These are phyloP conservation scores for Pisolithus orientalis DNA, from an alignment of 768 basidiomycete species.

Conservation along the genomic window DNA sequence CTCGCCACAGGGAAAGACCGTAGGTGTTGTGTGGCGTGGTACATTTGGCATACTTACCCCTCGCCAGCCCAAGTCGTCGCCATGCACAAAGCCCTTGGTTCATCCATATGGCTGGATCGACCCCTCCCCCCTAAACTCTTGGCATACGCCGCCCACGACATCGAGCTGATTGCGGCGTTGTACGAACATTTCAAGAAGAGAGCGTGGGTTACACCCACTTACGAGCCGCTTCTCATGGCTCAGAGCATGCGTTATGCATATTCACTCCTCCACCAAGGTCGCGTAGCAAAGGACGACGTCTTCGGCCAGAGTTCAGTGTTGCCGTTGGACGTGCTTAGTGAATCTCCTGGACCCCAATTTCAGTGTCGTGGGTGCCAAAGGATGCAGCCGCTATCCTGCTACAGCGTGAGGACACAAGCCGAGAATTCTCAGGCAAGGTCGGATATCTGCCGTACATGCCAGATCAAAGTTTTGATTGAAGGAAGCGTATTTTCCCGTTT, in stretches of 20 bases:
- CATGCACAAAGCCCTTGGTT: conserved; percentile 29
- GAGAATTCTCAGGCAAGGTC: conserved; percentile 17
- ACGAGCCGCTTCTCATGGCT: conserved; percentile 10
- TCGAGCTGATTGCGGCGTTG: conserved; percentile 32
- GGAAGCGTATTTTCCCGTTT: conserved; percentile 11
- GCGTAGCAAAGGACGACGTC: conserved; percentile 17
- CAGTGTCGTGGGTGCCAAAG: conserved; percentile 21
- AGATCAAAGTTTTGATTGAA: conserved; percentile 28
- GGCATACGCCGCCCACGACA: conserved; percentile 39
- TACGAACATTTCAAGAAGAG: conserved; percentile 28
- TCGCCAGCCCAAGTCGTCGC: conserved; percentile 28
- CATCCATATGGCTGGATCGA: conserved; percentile 28
- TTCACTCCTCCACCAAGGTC: conserved; percentile 23
- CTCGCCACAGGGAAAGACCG: conserved; percentile 27
- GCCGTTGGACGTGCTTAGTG: conserved; percentile 21
- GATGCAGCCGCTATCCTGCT: conserved; percentile 23
- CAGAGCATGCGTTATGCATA: conserved; percentile 26
- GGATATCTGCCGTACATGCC: conserved; percentile 21
- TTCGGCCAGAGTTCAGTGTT: conserved; percentile 18
- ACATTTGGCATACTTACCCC: background rate
- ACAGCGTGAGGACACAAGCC: conserved; percentile 10
- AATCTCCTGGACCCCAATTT: conserved; percentile 19
- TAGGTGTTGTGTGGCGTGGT: conserved; percentile 10
- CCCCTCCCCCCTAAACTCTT: conserved; percentile 32
- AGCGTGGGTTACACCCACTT: conserved; percentile 15